Base-by-base conservation (phyloP, 108 stramenopile species). In the Pseudonitzschia pungens region DNA sequence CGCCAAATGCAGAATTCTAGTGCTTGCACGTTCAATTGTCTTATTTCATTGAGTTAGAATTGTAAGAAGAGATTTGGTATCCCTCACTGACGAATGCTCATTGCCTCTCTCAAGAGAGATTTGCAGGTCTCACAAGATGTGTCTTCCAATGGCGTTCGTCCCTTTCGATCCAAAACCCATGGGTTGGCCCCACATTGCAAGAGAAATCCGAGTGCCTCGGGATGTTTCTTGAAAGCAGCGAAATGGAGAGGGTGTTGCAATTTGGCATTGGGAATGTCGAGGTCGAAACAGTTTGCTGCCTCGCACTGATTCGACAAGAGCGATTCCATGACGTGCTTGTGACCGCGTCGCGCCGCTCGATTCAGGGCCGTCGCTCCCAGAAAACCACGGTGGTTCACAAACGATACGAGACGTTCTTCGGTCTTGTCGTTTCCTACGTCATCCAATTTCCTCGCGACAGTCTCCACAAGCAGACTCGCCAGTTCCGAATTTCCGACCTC, bases 191-290 rank as follows among this genome's bases (percentile, higher is more conserved):
- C 83, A 51, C 42, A 10, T 32, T 75, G 52, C 44, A 86, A 44
- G 36, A 86, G 65, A 18, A 64, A 41, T 8, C 57, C 50, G 12
- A 86, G 80, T 24, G 53, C n/a, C 10, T 71, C 77, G 14, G 18
- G 43, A 18, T 83, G 44, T 54, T 67, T 42, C 57, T 83, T 74
- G 64, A 86, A 86, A 15, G 86, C 86, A 14, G 86, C 86, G 76
- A 86, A 83, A 55, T 86, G 86, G 18, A 86, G 65, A n/a, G 86
- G 86, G 43, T 81, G 81, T 53, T 86, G 86, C 65, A 86, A 40
- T 69, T 86, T 86, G 66, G 74, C 69, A 56, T 86, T 86, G 44
- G 76, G 63, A 24, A 81, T 52, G 52, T 86, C 58, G 40, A 68
- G 9, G 51, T 83, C 51, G n/a, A 62, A 31, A 16, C 4, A 40